Percentiles rank a stretch among this genome's conserved stretches.
phyloP scores from a whole-genome alignment of 148 eudicot species.

The Cornus florida region DNA sequence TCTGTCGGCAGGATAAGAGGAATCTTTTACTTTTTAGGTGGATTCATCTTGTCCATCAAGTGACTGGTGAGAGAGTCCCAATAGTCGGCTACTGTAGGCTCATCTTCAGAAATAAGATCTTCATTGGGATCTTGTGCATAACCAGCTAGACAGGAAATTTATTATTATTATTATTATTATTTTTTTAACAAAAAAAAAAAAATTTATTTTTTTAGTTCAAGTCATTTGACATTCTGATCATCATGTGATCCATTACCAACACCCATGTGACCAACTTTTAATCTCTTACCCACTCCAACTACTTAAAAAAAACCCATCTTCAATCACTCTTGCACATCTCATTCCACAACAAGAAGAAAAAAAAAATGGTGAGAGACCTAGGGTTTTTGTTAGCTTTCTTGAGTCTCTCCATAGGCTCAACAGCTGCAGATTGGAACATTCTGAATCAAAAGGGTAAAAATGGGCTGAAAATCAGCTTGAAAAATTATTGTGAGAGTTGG shows the following conservation, averaged over 20 bases:
- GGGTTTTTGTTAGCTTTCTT: slow-evolving; percentile 12
- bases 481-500: slow-evolving; percentile 52
- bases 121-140: too few relatives aligned
- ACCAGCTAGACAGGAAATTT: too few relatives aligned
- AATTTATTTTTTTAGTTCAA: too few relatives aligned
- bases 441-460: slow-evolving; percentile 20
- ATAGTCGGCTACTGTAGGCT: too few relatives aligned
- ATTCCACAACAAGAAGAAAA: not conserved
- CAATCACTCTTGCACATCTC: not conserved
- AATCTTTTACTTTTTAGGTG: too few relatives aligned
- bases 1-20: too few relatives aligned
- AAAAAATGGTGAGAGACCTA: slow-evolving; percentile 24
- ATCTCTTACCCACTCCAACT: not conserved
- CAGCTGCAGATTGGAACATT: slow-evolving; percentile 43
- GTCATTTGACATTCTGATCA: not conserved
- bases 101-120: too few relatives aligned
- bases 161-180: too few relatives aligned
- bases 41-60: too few relatives aligned
- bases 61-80: too few relatives aligned
- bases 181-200: too few relatives aligned
- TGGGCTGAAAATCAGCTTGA: slow-evolving; percentile 28
- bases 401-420: not conserved
- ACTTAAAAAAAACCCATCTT: not conserved
- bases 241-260: not conserved
- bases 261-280: slow-evolving; percentile 14